These are phyloP conservation scores for Sarocladium kiliense DNA, from an alignment of 2,329 filamentous ascomycete species.

Conservation along the genomic window DNA sequence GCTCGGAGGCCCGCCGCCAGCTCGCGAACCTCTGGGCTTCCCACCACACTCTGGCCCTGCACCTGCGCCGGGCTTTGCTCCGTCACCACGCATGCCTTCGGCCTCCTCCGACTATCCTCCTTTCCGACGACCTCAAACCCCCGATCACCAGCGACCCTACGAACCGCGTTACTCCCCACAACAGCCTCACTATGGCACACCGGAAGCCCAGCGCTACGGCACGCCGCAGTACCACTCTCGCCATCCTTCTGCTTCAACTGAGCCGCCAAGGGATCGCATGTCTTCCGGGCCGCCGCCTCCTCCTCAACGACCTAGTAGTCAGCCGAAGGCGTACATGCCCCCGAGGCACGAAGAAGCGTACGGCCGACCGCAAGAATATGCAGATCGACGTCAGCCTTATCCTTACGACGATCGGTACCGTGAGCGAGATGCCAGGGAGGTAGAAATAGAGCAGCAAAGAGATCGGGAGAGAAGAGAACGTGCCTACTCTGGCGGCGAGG, in stretches of 20 bases:
- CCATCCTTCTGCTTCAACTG: conserved; percentile 41
- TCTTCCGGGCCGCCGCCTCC: conserved; percentile 29
- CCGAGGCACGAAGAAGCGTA: conserved; percentile 41
- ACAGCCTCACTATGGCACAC: conserved; percentile 38
- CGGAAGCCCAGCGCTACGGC: conserved; percentile 53
- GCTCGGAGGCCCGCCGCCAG: conserved; percentile 46
- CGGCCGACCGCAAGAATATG: conserved; percentile 22
- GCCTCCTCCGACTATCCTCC: conserved; percentile 54
- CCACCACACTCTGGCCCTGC: conserved; percentile 31
- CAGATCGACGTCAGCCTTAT: conserved; percentile 35
- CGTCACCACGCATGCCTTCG: conserved; percentile 50
- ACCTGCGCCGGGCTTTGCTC: conserved; percentile 39
- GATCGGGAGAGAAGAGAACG: conserved; percentile 40
- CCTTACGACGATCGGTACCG: conserved; percentile 48
- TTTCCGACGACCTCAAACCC: conserved; percentile 65
- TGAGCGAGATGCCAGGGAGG: conserved; percentile 41
- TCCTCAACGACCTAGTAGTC: conserved; percentile 45
- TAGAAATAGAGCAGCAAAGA: conserved; percentile 35
- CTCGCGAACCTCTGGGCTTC: conserved; percentile 35
- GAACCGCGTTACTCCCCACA: conserved; percentile 29
- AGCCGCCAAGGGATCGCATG: conserved; percentile 36
- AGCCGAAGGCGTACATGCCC: conserved; percentile 44
- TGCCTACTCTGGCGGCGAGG: conserved; percentile 44
- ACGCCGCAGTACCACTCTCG: conserved; percentile 54
- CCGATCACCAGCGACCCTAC: conserved; percentile 60